phyloP scores from a whole-genome alignment of 495 filamentous ascomycete species.

The Tuber brumale region DNA sequence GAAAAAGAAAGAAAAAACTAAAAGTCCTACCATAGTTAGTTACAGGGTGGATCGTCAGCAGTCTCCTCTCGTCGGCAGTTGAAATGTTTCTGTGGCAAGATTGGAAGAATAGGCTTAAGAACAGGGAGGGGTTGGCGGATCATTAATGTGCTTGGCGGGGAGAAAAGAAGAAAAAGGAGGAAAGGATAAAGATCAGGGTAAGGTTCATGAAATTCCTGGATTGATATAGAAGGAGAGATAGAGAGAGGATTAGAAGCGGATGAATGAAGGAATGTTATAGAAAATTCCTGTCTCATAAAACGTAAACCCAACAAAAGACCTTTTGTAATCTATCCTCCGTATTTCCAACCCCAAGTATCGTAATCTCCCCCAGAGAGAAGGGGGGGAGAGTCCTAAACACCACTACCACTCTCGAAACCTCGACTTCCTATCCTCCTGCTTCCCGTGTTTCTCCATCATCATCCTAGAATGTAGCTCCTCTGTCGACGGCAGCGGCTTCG shows the following conservation, averaged over 20 bases:
- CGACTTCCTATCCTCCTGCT: constrained; percentile 28
- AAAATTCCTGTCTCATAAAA: not conserved
- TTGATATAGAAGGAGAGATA: not conserved
- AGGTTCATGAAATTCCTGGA: not conserved
- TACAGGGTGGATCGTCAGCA: not conserved
- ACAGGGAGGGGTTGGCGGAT: not conserved
- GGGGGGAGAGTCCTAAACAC: not conserved
- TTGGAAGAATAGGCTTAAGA: not conserved
- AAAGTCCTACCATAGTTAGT: not conserved
- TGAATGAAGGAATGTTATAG: not conserved
- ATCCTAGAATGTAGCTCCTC: constrained; percentile 27
- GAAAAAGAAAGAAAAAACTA: not conserved
- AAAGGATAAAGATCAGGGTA: not conserved
- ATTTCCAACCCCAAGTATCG: not conserved
- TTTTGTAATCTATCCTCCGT: not conserved
- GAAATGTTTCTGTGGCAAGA: not conserved
- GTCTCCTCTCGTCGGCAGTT: not conserved
- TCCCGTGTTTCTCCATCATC: constrained; percentile 32
- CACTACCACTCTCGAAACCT: constrained; percentile 27
- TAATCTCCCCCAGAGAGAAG: not conserved
- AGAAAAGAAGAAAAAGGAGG: not conserved
- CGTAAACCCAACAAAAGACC: not conserved
- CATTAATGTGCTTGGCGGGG: not conserved
- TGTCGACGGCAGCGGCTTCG: constrained; percentile 12
- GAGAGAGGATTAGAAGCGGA: not conserved